A percentile compares a stretch with the other conserved stretches of the same genome.
phyloP scores from a whole-genome alignment of 2,329 filamentous ascomycete species.

The Hymenoscyphus fraxineus region DNA sequence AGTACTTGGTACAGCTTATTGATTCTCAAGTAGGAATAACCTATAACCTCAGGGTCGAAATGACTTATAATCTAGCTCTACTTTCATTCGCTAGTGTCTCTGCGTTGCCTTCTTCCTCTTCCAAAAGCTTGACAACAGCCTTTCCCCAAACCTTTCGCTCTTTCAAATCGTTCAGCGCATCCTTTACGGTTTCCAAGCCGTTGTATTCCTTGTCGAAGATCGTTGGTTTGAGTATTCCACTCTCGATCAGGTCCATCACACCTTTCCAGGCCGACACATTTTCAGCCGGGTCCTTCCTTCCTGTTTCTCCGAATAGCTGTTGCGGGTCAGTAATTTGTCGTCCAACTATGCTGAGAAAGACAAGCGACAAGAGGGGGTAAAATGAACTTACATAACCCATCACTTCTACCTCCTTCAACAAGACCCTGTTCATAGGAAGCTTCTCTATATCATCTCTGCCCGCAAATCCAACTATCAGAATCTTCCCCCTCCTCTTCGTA shows the following conservation, averaged over 20 bases:
- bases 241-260: conserved; percentile 45
- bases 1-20: not conserved
- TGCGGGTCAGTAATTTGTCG: not conserved
- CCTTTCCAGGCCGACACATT: conserved; percentile 48
- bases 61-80: not conserved
- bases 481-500: conserved; percentile 48
- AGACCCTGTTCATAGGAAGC: conserved; percentile 50
- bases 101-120: not conserved
- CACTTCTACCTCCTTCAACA: conserved; percentile 50
- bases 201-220: conserved; percentile 46
- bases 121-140: conserved; percentile 46
- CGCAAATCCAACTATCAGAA: conserved; percentile 58
- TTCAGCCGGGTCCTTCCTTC: conserved; percentile 45
- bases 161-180: conserved; percentile 49
- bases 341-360: too few species aligned
- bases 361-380: not conserved
- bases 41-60: not conserved
- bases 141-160: conserved; percentile 52
- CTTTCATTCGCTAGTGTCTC: not conserved
- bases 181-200: conserved; percentile 47
- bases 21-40: not conserved
- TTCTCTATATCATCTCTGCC: conserved; percentile 50
- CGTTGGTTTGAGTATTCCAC: conserved; percentile 46
- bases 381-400: conserved; percentile 46
- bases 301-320: conserved; percentile 55